Percentiles rank a stretch among this genome's conserved stretches.
phyloP scores from a whole-genome alignment of 306 rosid species.

The Quercus parvula region DNA sequence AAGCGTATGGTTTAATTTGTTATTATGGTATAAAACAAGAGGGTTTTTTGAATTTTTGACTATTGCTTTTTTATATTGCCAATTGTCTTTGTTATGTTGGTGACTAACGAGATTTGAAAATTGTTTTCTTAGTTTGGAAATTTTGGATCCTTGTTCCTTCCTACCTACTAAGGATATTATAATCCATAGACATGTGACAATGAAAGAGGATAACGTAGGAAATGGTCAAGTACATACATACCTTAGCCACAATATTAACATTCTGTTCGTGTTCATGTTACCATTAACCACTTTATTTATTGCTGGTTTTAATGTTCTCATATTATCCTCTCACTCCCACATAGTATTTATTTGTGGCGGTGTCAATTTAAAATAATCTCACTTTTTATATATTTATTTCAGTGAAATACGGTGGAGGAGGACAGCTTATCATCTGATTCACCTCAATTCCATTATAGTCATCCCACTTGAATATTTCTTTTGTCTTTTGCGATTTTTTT shows the following conservation, averaged over 20 bases:
- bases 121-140: neutral
- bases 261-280: slow-evolving; percentile 14
- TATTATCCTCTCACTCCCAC: slow-evolving; percentile 16
- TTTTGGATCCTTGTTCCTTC: neutral
- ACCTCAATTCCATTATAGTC: no score
- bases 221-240: neutral
- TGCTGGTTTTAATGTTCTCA: slow-evolving; percentile 26
- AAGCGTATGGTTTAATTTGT: no score
- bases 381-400: neutral
- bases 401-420: neutral
- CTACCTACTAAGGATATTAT: neutral
- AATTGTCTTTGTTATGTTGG: no score
- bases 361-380: slow-evolving; percentile 21
- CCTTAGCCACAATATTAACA: slow-evolving; percentile 13
- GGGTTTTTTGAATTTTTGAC: no score
- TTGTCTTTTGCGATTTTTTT: no score
- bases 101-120: neutral
- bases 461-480: no score
- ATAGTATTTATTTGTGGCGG: slow-evolving; percentile 32
- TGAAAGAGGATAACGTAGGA: slow-evolving; percentile 22
- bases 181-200: slow-evolving; percentile 36
- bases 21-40: no score
- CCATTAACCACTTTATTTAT: slow-evolving; percentile 13
- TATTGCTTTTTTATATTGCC: neutral
- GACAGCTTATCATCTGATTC: neutral